These are phyloP conservation scores for Euphorbia peplus DNA, from an alignment of 345 rosid species.

Conservation along the genomic window DNA sequence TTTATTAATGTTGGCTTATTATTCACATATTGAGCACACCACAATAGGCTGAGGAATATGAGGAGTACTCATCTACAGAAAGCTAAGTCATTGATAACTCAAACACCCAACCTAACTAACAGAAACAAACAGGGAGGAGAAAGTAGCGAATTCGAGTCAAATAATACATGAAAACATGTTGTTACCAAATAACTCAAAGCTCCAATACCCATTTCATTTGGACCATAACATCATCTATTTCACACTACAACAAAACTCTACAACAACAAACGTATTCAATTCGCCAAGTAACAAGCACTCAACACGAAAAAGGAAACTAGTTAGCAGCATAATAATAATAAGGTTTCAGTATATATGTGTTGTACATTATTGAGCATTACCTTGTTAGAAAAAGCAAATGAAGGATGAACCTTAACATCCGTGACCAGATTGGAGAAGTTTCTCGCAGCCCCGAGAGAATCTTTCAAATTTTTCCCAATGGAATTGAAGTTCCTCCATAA, in stretches of 20 bases:
- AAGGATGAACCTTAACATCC: slow-evolving; percentile 1
- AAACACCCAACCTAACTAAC: neutral
- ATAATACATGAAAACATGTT: neutral
- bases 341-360: too few relatives aligned
- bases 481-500: slow-evolving; percentile 15
- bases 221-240: neutral
- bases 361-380: neutral
- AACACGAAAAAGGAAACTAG: too few relatives aligned
- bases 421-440: slow-evolving; percentile 3
- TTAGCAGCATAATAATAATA: neutral
- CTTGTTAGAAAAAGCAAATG: slow-evolving; percentile 7
- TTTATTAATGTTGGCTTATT: too few relatives aligned
- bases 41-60: neutral
- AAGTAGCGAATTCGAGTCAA: neutral
- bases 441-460: neutral
- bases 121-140: neutral
- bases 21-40: neutral
- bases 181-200: neutral
- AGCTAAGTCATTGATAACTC: neutral
- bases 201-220: neutral
- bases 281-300: neutral
- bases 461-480: slow-evolving; percentile 2
- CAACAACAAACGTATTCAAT: neutral
- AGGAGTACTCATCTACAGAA: neutral
- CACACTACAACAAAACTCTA: neutral